These are phyloP conservation scores for Emmonsiellopsis sp. DNA, from an alignment of 2,329 filamentous ascomycete species.

Conservation along the genomic window DNA sequence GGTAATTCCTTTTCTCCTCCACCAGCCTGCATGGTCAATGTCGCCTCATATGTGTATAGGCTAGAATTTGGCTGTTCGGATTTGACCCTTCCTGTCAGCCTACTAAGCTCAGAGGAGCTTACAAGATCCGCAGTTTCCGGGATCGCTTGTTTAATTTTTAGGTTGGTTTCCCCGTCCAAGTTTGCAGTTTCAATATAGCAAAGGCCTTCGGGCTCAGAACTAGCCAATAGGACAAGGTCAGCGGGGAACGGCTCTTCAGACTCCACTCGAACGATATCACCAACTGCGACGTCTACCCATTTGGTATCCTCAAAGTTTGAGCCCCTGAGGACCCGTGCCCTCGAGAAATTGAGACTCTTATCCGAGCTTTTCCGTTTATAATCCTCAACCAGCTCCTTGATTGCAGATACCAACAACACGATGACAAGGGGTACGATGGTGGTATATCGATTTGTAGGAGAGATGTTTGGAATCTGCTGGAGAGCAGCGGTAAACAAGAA, in stretches of 20 bases:
- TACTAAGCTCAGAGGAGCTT: constrained; percentile 74
- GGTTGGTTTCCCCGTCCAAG: constrained; percentile 91
- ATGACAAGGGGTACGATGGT: constrained; percentile 90
- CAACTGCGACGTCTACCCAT: constrained; percentile 89
- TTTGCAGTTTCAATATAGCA: constrained; percentile 99
- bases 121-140: constrained; percentile 86
- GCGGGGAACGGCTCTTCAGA: constrained; percentile 94
- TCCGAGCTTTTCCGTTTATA: constrained; percentile 84
- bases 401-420: constrained; percentile 87
- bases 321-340: constrained; percentile 72
- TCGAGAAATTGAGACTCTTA: constrained; percentile 77
- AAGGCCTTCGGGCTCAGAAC: constrained; percentile 91
- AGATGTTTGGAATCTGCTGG: constrained; percentile 91
- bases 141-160: constrained; percentile 97
- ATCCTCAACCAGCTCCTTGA: constrained; percentile 90
- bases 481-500: constrained; percentile 94
- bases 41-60: constrained; percentile 96
- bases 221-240: constrained; percentile 83
- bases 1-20: constrained; percentile 90
- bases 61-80: constrained; percentile 98
- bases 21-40: constrained; percentile 79
- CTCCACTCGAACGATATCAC: constrained; percentile 85
- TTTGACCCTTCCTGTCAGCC: constrained; percentile 75
- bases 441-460: constrained; percentile 89
- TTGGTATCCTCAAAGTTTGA: constrained; percentile 76